Percentiles rank a stretch among this genome's conserved stretches.
phyloP scores from a whole-genome alignment of 352 stramenopile genomes.

The Globisporangium canariense region DNA sequence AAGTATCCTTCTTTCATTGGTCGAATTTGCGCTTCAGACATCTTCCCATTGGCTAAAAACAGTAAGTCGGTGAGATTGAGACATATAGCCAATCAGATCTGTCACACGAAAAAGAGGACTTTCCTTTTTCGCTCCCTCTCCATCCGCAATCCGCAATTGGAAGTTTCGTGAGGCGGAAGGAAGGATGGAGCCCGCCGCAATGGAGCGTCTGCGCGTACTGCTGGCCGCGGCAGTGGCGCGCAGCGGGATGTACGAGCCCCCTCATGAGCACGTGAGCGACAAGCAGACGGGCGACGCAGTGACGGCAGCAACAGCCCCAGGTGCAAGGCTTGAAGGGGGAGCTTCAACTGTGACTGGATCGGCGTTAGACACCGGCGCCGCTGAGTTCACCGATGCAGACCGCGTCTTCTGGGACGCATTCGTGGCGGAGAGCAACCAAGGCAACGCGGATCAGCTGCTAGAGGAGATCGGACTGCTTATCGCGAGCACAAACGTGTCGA shows the following conservation, averaged over 20 bases:
- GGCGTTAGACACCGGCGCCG: constrained; percentile 14
- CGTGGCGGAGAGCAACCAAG: constrained; percentile 17
- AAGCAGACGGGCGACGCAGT: not conserved
- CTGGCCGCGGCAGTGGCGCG: constrained; percentile 35
- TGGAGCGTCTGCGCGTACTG: constrained; percentile 40
- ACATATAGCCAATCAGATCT: not conserved
- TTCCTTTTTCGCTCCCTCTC: not conserved
- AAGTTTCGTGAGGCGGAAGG: constrained; percentile 13
- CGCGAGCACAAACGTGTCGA: constrained; percentile 43
- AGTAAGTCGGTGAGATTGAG: not conserved
- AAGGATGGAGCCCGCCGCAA: constrained; percentile 37
- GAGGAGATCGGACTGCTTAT: constrained; percentile 58
- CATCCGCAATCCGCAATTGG: not conserved
- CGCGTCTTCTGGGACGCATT: constrained; percentile 51
- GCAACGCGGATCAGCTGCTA: constrained; percentile 19
- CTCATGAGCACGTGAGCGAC: not conserved
- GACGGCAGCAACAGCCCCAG: not conserved
- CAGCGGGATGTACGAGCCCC: constrained; percentile 13
- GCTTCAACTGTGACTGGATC: not conserved
- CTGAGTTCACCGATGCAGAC: constrained; percentile 34
- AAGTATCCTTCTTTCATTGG: not conserved
- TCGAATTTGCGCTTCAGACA: not conserved
- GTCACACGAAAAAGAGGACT: not conserved
- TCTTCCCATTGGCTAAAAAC: constrained; percentile 1
- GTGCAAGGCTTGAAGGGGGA: not conserved